Evolutionary conservation across 106 monocot species (phyloP).

Genomic region (Ottelia alismoides): DNA sequence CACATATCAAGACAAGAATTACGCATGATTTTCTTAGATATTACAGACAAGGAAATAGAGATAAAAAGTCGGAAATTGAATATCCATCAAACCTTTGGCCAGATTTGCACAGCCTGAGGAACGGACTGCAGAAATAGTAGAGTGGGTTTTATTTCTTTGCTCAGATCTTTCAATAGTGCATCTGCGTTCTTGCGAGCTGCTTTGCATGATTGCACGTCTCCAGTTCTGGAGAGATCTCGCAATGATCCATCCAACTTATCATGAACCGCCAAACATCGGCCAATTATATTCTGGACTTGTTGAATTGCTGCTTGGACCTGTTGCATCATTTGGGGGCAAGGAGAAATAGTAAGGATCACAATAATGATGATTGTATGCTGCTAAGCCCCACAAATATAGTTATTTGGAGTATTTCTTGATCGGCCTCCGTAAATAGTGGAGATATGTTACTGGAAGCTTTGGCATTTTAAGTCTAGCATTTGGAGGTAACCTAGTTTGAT

Average conservation of each 20-base stretch:
- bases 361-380: too few species aligned
- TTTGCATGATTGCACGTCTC: slow-evolving; percentile 84
- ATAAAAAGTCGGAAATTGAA: background rate
- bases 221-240: slow-evolving; percentile 72
- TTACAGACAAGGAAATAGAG: background rate
- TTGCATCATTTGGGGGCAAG: too few species aligned
- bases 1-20: too few species aligned
- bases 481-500: too few species aligned
- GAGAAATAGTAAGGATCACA: too few species aligned
- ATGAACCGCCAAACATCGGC: slow-evolving; percentile 57
- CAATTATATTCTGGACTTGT: slow-evolving; percentile 46
- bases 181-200: slow-evolving; percentile 68
- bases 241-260: slow-evolving; percentile 80
- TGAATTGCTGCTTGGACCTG: slow-evolving; percentile 81
- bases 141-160: slow-evolving; percentile 73
- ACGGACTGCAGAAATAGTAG: slow-evolving; percentile 54
- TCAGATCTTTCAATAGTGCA: slow-evolving; percentile 62
- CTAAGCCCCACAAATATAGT: too few species aligned
- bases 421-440: too few species aligned
- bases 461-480: too few species aligned
- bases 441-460: too few species aligned
- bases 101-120: slow-evolving; percentile 75
- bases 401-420: too few species aligned
- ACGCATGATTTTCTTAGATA: too few species aligned
- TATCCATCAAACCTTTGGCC: slow-evolving; percentile 62